phyloP scores from a whole-genome alignment of 2,329 filamentous ascomycete species.

The Proliferodiscus dingleyae region DNA sequence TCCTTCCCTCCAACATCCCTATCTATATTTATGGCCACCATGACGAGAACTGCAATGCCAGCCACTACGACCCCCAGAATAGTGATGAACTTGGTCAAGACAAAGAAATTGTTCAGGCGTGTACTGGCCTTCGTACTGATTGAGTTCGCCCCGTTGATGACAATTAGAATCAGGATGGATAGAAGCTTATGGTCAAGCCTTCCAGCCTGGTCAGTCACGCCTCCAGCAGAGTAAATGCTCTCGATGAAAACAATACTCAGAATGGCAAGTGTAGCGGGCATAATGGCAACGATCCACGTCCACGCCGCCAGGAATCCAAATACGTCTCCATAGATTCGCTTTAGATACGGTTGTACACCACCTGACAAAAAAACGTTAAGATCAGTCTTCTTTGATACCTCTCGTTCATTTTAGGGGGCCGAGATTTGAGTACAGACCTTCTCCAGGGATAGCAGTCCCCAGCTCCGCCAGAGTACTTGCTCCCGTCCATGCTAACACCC shows the following conservation, averaged over 20 bases:
- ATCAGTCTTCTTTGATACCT: too few relatives aligned
- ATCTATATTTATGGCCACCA: conserved; percentile 36
- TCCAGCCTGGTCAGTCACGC: conserved; percentile 41
- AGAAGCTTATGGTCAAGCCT: conserved; percentile 45
- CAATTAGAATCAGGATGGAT: conserved; percentile 42
- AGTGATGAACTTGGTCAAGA: conserved; percentile 47
- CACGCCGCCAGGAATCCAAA: conserved; percentile 60
- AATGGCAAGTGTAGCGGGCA: conserved; percentile 60
- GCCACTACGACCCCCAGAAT: conserved; percentile 46
- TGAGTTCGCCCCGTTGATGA: conserved; percentile 48
- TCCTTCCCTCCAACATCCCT: conserved; percentile 41
- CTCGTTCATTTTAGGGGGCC: too few relatives aligned
- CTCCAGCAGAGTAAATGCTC: conserved; percentile 50
- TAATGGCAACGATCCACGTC: conserved; percentile 61
- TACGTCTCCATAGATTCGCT: conserved; percentile 55
- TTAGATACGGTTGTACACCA: conserved; percentile 58
- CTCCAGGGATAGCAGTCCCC: conserved; percentile 57
- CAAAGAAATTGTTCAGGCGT: conserved; percentile 51
- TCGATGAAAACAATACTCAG: conserved; percentile 60
- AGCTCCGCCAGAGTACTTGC: conserved; percentile 58
- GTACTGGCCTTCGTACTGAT: conserved; percentile 53
- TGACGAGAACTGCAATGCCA: conserved; percentile 41
- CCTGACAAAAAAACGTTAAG: conserved; percentile 39
- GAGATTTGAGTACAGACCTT: conserved; percentile 37
- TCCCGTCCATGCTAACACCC: conserved; percentile 59